Conservation (phyloP, 1,139 yeast genomes). For the Meyerozyma smithsonii region DNA sequence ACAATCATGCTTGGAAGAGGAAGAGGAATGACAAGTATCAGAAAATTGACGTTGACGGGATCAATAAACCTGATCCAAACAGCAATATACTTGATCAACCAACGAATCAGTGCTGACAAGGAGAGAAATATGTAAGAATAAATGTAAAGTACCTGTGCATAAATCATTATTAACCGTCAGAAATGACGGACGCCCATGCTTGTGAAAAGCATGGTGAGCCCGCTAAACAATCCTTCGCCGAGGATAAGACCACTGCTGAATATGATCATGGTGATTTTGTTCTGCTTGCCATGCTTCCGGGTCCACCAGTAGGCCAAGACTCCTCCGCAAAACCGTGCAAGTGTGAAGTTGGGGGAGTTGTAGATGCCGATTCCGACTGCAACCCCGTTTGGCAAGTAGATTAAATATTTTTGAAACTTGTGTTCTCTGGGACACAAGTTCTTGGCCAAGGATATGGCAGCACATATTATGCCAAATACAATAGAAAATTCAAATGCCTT, state of each 20-base stretch:
- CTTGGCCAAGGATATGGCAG: conserved; percentile 59
- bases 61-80: conserved; percentile 64
- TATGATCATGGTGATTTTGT: conserved; percentile 69
- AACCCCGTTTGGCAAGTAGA: conserved; percentile 84
- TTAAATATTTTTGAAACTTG: conserved; percentile 37
- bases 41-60: conserved; percentile 71
- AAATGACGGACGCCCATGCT: conserved; percentile 50
- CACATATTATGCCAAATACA: conserved; percentile 65
- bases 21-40: conserved; percentile 49
- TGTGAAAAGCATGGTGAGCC: conserved; percentile 72
- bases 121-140: conserved; percentile 30
- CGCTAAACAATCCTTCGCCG: conserved; percentile 90
- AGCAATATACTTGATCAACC: conserved; percentile 75
- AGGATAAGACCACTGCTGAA: conserved; percentile 87
- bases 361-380: conserved; percentile 97
- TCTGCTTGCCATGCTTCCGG: conserved; percentile 22
- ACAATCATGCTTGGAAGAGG: conserved; percentile 53
- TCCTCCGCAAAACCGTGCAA: conserved; percentile 92
- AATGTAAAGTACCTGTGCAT: no score
- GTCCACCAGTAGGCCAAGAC: conserved; percentile 63
- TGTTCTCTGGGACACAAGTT: conserved; percentile 43
- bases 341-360: conserved; percentile 87
- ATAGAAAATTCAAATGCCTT: conserved; percentile 64
- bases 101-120: conserved; percentile 64
- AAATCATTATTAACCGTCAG: conserved; percentile 11